These are phyloP conservation scores for Protostelium mycophagum DNA, from an alignment of 78 protist species.

Conservation along the genomic window DNA sequence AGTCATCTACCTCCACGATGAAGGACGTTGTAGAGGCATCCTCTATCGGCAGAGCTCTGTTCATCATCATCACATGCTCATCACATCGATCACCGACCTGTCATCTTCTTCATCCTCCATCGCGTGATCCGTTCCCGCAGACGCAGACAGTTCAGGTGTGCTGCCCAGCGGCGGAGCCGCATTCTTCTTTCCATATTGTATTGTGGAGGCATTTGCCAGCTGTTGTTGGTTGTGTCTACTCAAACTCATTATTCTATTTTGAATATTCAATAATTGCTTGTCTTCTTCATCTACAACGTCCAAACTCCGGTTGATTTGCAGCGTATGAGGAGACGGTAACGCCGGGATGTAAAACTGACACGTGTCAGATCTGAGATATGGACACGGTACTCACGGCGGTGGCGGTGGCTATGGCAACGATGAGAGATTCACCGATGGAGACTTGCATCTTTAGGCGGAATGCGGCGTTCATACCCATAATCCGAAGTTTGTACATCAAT, in stretches of 20 bases:
- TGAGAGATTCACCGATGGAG: conserved; percentile 56
- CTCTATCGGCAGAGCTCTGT: too few relatives aligned
- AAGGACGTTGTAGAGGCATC: conserved; percentile 29
- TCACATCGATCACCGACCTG: not conserved
- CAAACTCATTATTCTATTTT: conserved; percentile 26
- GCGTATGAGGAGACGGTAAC: conserved; percentile 54
- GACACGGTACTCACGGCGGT: conserved; percentile 43
- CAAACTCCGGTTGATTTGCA: conserved; percentile 42
- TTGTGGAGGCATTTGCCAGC: conserved; percentile 2
- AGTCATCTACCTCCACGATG: conserved; percentile 60
- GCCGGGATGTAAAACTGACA: conserved; percentile 17
- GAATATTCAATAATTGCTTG: conserved; percentile 16
- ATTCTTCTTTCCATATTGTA: not conserved
- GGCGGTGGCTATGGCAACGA: conserved; percentile 63
- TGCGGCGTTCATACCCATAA: conserved; percentile 78
- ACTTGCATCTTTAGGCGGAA: conserved; percentile 59
- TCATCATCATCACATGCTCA: too few relatives aligned
- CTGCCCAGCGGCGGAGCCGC: not conserved
- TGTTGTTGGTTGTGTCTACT: conserved; percentile 12
- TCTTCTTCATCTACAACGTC: conserved; percentile 50
- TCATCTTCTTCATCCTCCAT: not conserved
- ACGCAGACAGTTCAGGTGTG: not conserved
- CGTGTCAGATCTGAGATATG: not conserved
- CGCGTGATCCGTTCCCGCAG: not conserved
- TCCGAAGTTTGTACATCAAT: conserved; percentile 63